Base-by-base conservation (phyloP, 805 yeast species). In the Zygosaccharomyces lentus region DNA sequence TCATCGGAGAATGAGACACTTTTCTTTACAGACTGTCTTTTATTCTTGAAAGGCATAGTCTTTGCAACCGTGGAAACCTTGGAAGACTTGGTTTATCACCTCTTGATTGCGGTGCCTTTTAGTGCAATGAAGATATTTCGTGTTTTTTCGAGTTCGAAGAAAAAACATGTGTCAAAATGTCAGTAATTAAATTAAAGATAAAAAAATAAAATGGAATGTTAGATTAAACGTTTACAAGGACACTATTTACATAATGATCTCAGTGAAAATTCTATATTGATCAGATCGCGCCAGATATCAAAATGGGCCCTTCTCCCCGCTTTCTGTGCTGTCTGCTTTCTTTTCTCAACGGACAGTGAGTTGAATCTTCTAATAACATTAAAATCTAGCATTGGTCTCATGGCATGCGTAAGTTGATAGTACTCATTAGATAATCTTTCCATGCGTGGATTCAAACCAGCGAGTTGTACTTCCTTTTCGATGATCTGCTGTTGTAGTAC, bases 401-500 rank as follows among this genome's bases (percentile, higher is more conserved):
- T 67, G 12, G 76, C 73, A 26, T 66, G 61, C n/a, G 66, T 64
- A 12, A 51, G 45, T 17, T 60, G 62, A 31, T 61, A 61, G 41
- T 54, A 67, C 23, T 66, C 61, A 48, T 70, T 70, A 8, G 65
- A 49, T 19, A 77, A 63, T 34, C 87, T 66, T 55, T 83, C 83
- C 72, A 79, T 69, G 51, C 77, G 74, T 2, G 96, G 95, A 61
- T 91, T 93, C 53, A 93, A 68, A 0, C 97, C 96, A 41, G 85
- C 82, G 47, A 70, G 66, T 51, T 84, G 89, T 31, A 71, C 72
- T 47, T 84, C 86, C 54, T 85, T 85, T 46, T 90, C 96, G 30
- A 76, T 75, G 41, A 93, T 68, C 56, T 89, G 96, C 64, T 89
- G 96, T 61, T 90, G 97, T 16, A 91, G 70, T 29, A 88, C 82